Base-by-base conservation (phyloP, 306 rosid genomes). In the Inga leiocalycina region DNA sequence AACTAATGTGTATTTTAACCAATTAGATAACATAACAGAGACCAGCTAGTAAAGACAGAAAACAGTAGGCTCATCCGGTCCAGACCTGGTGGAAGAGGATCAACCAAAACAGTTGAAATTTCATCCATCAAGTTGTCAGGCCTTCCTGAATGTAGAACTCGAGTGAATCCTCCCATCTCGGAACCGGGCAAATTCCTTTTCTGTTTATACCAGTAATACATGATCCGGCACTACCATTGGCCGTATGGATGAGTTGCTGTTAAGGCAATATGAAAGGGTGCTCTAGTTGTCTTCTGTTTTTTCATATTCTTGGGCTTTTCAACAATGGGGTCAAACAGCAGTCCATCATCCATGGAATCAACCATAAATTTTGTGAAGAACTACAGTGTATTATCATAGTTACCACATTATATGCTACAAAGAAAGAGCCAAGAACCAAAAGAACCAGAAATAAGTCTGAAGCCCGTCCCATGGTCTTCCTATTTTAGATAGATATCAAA, bases 41-140 rank as follows among this genome's bases (percentile, higher is more conserved):
- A 52, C 49, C 34, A 15, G 52, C 14, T 61, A 44, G 77, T 41
- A 70, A 19, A 61, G 1, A 43, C 4, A 30, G 66, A 79, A 16
- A 86, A 48, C 44, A 66, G 82, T 51, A 83, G 80, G 44, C 94
- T 90, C 89, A 97, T 98, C 94, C 88, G 87, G 79, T 97, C 99
- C 80, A 91, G 76, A 79, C 97, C 99, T 48, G 88, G 91, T 8
- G 99, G 97, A 83, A 97, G 97, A 74, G 99, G 98, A 91, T 97
- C 91, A 54, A 97, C 99, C 72, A 97, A 95, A 71, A 89, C 79
- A 46, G 99, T 94, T 52, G 99, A 98, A 88, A 97, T 97, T 88
- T 97, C 99, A 82, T 92, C 93, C 98, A 97, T 97, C 91, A 97
- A 88, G 91, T 90, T 97, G 83, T 97, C 98, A 11, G 98, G 84